Base-by-base conservation (phyloP, 441 rosid species). In the Aleurites moluccanus region DNA sequence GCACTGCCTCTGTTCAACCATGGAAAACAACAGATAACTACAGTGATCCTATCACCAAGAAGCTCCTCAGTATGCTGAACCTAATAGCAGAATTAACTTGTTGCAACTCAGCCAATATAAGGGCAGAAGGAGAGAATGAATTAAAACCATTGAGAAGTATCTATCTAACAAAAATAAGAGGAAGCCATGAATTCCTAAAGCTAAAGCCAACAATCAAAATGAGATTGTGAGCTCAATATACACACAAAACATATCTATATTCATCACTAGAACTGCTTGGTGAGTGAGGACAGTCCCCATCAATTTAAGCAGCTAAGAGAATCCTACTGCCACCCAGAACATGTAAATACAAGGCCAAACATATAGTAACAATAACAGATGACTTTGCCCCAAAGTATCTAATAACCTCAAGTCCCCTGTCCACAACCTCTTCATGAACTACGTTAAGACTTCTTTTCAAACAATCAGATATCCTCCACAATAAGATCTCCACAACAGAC, bases 301-400 rank as follows among this genome's bases (percentile, higher is more conserved):
- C 55, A 66, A 65, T 78, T 79, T 73, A 90, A 70, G 94, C 88
- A 80, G 90, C 79, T 72, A 86, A 59, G 28, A 88, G 79, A 78
- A 84, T 80, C 69, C 83, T 79, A 71, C 78, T 72, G 66, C 87
- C 80, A 52, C 84, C 85, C 23, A 80, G 66, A 70, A 93, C 73
- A 69, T 95, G 96, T 70, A 95, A 84, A 85, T 90, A 91, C 72
- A 95, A 75, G 1, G 97, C 99, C 0, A 95, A 85, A 73, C 91
- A 93, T 53, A 93, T 73, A 4, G 97, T 88, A 68, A 93, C 80
- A 21, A 95, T 83, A 67, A 92, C 87, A 16, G 89, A 87, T 66
- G 96, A 88, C 78, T 90, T 91, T 47, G 91, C 87, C 40, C 90
- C 89, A 40, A 93, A 83, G 47, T 85, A 93, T 73, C 86, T 82